Evolutionary conservation across 1,139 yeast species (phyloP), one percentile per base, ranked within the genome.

Genomic region (Nadsonia starkeyi-henricii): DNA sequence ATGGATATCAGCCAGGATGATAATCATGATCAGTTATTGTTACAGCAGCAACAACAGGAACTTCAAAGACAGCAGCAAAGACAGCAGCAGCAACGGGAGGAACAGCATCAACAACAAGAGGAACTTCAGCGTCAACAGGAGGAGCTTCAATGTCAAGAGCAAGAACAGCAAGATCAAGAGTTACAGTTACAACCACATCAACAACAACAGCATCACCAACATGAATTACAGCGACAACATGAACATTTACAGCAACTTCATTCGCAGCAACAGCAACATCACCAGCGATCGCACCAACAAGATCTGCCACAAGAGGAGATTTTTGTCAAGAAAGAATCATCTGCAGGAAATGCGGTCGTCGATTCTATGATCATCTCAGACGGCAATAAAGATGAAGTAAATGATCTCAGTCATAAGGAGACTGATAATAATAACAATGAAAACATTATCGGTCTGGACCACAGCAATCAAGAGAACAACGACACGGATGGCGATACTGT

Each of bases 251-350:
- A 43, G 60, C 59, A 48, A 55, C 46, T 28, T 53, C 54, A 26
- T 54, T 56, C 33, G 55, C 57, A 28, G 54, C 62, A 26, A 58
- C 44, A 37, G 56, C 61, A 45, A 54, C 62, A 43, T 54, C 55
- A 44, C 12, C 17, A 33, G 17, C 39, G 41, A 48, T 45, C 42
- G 55, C 42, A 50, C 50, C 52, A 42, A 23, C 28, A 23, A 5
- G 28, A 23, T 23, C 28, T 23, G 9, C 5, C 28, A 23, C 28
- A 23, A 23, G 9, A 9, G 9, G 28, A 23, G 9, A 23, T 5
- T 9, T 23, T 13, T 33, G 12, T 33, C 17, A 33, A 33, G 17
- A 33, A 33, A 15, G 39, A 33, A 33, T 33, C 39, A 5, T 5
- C 4, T 8, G 39, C 4, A 12, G 17, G 39, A 3, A 15, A 33